These are phyloP conservation scores for Pistacia vera DNA, from an alignment of 345 rosid genomes.

Conservation along the genomic window DNA sequence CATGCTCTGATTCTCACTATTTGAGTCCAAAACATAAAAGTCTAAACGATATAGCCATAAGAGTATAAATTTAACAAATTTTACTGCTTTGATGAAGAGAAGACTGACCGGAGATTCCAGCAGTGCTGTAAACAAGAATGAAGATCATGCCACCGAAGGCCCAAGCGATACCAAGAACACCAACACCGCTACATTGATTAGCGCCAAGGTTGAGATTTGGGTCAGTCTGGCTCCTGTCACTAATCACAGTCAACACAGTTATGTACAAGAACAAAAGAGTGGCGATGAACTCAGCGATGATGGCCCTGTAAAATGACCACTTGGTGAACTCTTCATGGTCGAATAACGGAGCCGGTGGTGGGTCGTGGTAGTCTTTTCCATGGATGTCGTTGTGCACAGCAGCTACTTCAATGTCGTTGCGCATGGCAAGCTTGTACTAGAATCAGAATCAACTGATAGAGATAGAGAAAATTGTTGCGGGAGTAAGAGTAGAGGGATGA, in stretches of 20 bases:
- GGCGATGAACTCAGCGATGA: conserved; percentile 66
- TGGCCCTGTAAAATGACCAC: conserved; percentile 66
- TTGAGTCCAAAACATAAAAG: too few species aligned
- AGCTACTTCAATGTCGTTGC: conserved; percentile 49
- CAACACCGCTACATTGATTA: conserved; percentile 53
- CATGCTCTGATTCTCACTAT: too few species aligned
- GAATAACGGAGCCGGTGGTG: conserved; percentile 56
- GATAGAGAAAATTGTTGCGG: not conserved
- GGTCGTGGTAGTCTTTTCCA: conserved; percentile 57
- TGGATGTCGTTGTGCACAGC: conserved; percentile 38
- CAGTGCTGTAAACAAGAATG: conserved; percentile 68
- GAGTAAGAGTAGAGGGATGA: not conserved
- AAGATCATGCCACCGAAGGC: conserved; percentile 81
- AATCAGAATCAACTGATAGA: not conserved
- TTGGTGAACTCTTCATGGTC: conserved; percentile 46
- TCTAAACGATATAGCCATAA: too few species aligned
- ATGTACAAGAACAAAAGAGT: conserved; percentile 65
- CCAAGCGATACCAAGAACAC: conserved; percentile 69
- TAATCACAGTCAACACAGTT: conserved; percentile 64
- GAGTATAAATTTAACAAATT: too few species aligned
- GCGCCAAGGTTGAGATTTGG: not conserved
- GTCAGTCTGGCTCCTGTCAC: conserved; percentile 51
- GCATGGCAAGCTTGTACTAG: conserved; percentile 36
- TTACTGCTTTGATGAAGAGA: not conserved
- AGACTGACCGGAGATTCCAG: conserved; percentile 62